Evolutionary conservation across 192 early-diverging fungal genomes (phyloP).

Genomic region (Gamsiella multidivaricata): DNA sequence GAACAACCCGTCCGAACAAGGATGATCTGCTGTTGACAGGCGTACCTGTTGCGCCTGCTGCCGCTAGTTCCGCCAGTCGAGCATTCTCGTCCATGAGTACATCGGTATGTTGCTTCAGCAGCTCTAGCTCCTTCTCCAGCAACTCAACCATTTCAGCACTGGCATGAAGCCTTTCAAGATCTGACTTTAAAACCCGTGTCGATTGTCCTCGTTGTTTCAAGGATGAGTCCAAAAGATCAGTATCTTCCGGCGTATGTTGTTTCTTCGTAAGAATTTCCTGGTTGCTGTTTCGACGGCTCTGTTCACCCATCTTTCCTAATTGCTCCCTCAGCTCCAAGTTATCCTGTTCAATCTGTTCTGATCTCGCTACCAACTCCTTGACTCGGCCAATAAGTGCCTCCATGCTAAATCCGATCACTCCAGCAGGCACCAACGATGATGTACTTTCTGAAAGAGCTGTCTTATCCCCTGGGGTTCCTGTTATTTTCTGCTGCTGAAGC

Average conservation of each 20-base stretch:
- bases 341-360: conserved; percentile 29
- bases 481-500: conserved; percentile 13
- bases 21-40: neutral
- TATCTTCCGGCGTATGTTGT: too few species aligned
- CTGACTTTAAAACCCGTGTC: conserved; percentile 30
- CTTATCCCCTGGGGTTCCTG: neutral
- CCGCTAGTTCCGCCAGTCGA: conserved; percentile 28
- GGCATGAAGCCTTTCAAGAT: conserved; percentile 41
- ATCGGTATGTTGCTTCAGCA: conserved; percentile 49
- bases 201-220: neutral
- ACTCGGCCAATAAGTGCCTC: conserved; percentile 33
- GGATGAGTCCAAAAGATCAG: too few species aligned
- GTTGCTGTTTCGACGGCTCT: conserved; percentile 6
- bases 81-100: conserved; percentile 47
- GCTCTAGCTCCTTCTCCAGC: conserved; percentile 54
- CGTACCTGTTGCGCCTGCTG: conserved; percentile 9
- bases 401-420: conserved; percentile 39
- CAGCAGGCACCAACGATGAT: neutral
- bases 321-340: conserved; percentile 18
- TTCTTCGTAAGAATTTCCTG: neutral
- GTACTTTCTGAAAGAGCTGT: conserved; percentile 11
- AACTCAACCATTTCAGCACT: conserved; percentile 34
- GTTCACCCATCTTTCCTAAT: neutral
- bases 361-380: conserved; percentile 24
- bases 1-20: neutral